Conservation (phyloP, 305 asterid species). For the Fraxinus albicans region DNA sequence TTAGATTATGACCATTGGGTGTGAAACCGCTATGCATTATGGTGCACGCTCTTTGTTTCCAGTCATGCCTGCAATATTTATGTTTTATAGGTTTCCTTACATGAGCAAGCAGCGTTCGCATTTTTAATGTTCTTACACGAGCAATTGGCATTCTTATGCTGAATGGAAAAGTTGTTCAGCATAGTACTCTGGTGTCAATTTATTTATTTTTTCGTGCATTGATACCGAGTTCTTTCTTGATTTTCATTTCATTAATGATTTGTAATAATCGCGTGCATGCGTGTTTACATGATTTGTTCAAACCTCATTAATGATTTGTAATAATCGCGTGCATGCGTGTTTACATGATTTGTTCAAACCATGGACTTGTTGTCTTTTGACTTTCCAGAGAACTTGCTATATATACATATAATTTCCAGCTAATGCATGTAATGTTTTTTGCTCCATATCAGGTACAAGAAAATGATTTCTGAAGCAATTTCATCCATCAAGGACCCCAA, state of each 20-base stretch:
- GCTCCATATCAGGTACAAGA: slow-evolving; percentile 35
- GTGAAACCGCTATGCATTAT: background rate
- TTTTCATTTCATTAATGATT: background rate
- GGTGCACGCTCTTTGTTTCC: background rate
- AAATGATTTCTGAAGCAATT: slow-evolving; percentile 59
- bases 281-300: background rate
- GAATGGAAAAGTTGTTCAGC: background rate
- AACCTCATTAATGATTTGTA: background rate
- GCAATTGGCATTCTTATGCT: background rate
- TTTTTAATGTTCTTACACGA: background rate
- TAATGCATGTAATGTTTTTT: slow-evolving; percentile 5
- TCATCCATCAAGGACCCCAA: slow-evolving; percentile 38
- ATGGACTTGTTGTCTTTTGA: background rate
- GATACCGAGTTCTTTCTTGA: background rate
- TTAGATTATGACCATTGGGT: background rate
- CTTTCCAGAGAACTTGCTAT: slow-evolving; percentile 1
- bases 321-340: background rate
- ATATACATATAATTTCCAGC: slow-evolving; percentile 13
- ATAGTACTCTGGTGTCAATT: background rate
- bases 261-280: background rate
- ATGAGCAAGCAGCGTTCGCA: background rate
- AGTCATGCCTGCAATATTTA: background rate
- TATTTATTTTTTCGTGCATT: background rate
- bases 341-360: background rate
- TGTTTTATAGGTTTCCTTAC: background rate